Base-by-base conservation (phyloP, 2,329 filamentous ascomycete genomes). In the Beauveria australis region DNA sequence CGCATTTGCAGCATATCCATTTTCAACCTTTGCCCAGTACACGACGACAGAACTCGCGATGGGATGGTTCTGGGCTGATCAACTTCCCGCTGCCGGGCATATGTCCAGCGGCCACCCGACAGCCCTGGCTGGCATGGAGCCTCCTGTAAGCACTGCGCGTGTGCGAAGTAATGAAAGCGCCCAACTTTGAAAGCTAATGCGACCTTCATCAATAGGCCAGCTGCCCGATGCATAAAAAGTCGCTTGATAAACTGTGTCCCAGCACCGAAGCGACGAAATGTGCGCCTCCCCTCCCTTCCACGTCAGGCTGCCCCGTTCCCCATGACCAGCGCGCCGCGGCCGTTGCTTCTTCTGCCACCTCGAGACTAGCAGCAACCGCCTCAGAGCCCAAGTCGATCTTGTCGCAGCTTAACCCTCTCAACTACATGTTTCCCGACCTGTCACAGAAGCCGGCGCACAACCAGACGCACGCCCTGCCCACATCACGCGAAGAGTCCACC, bases 391-490 rank as follows among this genome's bases (percentile, higher is more conserved):
- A 75, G 62, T 81, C 80, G 1, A 70, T 81, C 22, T 71, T 85
- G 10, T 84, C 82, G 3, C 81, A 80, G 68, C 75, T 85, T 59
- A 86, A 86, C 68, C 83, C 83, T 5, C 81, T 99, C 58, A 99
- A 99, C 78, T 97, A 93, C 80, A 99, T 99, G 93, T 96, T 95
- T 73, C 81, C 84, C 46, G 85, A 88, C 63, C 80, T 97, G 51
- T 93, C 92, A 7, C 93, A 97, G 76, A 82, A 86, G 33, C 89
- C 83, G 53, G 86, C 91, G 2, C 79, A 85, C 0, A 79, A 89
- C 64, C 94, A 99, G 74, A 82, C 83, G 4, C 75, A 89, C 28
- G 78, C 81, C 26, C 84, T 99, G 1, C 89, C 92, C 0, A 89
- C 92, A 2, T 83, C 86, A 7, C 89, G 94, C 67, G 92, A 97